Evolutionary conservation across 257 asterid genomes (phyloP), one percentile per base, ranked within the genome.

Genomic region (Plectranthus barbatus): DNA sequence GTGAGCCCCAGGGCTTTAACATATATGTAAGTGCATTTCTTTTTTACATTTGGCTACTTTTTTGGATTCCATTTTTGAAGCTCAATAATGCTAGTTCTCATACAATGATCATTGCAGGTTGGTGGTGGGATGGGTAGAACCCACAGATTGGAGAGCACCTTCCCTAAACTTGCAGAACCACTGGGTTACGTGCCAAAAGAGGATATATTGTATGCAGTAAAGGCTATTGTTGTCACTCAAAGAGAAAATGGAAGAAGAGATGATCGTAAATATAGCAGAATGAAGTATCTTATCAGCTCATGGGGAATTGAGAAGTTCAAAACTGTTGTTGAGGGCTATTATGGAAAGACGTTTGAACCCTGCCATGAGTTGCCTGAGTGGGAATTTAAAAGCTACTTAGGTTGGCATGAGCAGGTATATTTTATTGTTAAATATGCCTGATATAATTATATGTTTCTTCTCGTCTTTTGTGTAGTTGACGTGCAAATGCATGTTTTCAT

Each of bases 91-190:
- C 54, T 64, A 60, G 17, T 7, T 49, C 46, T 53, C 51, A 47
- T 49, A 62, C 12, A 12, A 56, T 70, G 37, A 47, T 55, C 44
- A 12, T 54, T 83, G 74, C 84, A 92, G 99, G 99, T 92, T 74
- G 99, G 99, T 79, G 99, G 99, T 79, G 99, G 99, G 48, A 89
- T 92, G 97, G 99, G 99, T 47, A 83, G 99, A 73, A 92, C 99
- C 52, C 97, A 89, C 75, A 83, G 97, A 76, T 2, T 77, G 72
- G 97, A 92, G 67, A 68, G 84, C 47, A 92, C 99, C 24, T 92
- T 92, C 68, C 78, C 99, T 71, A 91, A 88, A 65, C 39, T 89
- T 65, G 95, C 99, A 63, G 96, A 89, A 64, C 93, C 97, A 21
- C 60, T 92, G 72, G 99, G 99, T 14, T 92, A 86, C 76, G 99